These are phyloP conservation scores for Russula compacta DNA, from an alignment of 768 basidiomycete species.

Conservation along the genomic window DNA sequence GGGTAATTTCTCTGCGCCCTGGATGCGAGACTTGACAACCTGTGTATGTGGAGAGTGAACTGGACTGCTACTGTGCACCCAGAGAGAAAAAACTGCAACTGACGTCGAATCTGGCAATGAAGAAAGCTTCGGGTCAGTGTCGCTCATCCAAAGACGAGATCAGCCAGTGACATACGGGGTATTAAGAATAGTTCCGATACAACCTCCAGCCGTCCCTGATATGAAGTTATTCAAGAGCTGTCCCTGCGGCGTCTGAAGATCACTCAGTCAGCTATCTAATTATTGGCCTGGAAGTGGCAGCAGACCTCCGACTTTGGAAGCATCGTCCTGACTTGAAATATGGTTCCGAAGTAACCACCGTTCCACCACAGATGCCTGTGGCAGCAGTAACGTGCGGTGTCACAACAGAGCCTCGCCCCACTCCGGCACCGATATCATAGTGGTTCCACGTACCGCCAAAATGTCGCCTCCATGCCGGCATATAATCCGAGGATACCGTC, in stretches of 20 bases:
- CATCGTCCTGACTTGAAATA: constrained; percentile 72
- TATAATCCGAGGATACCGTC: constrained; percentile 83
- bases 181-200: constrained; percentile 82
- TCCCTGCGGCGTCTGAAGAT: constrained; percentile 5
- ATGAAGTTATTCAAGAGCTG: constrained; percentile 81
- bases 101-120: constrained; percentile 38
- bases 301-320: constrained; percentile 81
- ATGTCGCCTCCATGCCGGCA: constrained; percentile 93
- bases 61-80: not conserved
- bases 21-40: constrained; percentile 96
- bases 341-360: constrained; percentile 91
- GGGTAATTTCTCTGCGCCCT: constrained; percentile 46
- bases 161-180: constrained; percentile 56
- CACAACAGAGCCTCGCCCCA: not conserved
- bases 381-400: not conserved
- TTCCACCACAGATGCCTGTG: constrained; percentile 81
- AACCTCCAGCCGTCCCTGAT: constrained; percentile 85
- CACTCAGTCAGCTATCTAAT: not conserved
- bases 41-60: constrained; percentile 25
- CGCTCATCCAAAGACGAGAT: not conserved
- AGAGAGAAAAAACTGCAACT: not conserved
- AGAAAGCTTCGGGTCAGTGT: not conserved
- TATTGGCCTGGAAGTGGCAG: not conserved
- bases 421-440: not conserved
- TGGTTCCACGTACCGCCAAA: constrained; percentile 65